Evolutionary conservation across 257 asterid species (phyloP), one percentile per base, ranked within the genome.

Genomic region (Capsicum rhomboideum): DNA sequence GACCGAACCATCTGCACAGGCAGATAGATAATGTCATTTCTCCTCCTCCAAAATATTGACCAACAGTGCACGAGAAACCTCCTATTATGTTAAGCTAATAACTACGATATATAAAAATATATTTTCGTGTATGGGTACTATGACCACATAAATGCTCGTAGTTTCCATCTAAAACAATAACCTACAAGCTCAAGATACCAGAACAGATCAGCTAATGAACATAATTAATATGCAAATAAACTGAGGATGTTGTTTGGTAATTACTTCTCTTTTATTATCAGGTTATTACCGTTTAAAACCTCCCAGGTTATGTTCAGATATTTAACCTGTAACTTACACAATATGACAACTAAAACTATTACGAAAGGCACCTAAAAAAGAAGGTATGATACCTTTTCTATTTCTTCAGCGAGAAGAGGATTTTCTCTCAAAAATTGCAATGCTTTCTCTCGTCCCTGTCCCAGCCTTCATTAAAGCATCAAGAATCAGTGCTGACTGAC

Each of bases 371-470:
- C 9, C 44, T 49, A 75, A 11, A 17, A 68, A 10, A 40, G 58
- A 37, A 28, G 58, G 72, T 63, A 49, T 40, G 40, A 69, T 91
- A 94, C 98, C 99, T 93, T 97, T 87, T 97, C 99, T 64, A 95
- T 89, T 88, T 97, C 98, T 91, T 93, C 97, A 53, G 92, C 88
- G 77, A 97, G 50, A 72, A 80, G 85, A 49, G 93, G 92, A 86
- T 95, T 95, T 69, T 97, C 99, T 88, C 90, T 93, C 86, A 97
- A 89, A 89, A 80, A 91, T 87, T 93, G 99, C 72, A 97, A 83
- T 66, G 99, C 98, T 87, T 84, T 91, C 79, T 97, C 99, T 87
- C 99, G 94, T 87, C 99, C 99, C 88, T 95, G 98, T 34, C 98
- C 99, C 93, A 97, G 85, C 91, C 98, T 95, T 89, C 84, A 82